phyloP scores from a whole-genome alignment of 2,329 filamentous ascomycete genomes.

The Ophiostoma australiae region DNA sequence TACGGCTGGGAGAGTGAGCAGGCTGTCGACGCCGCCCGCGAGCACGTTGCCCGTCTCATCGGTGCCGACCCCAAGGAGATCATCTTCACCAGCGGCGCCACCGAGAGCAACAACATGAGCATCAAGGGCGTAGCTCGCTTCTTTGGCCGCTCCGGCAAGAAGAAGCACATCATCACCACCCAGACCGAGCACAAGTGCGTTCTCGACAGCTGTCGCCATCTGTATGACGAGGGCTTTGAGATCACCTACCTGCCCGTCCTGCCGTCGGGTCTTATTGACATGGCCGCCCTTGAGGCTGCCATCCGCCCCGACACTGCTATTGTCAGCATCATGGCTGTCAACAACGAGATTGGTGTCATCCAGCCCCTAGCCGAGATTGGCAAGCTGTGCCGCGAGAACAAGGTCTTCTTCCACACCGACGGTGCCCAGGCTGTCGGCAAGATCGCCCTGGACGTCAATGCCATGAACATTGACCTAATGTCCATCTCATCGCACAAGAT shows the following conservation, averaged over 20 bases:
- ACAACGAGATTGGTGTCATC: conserved; percentile 99
- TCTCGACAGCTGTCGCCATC: conserved; percentile 89
- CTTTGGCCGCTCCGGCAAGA: conserved; percentile 88
- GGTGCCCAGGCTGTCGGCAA: conserved; percentile 97
- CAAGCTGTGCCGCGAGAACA: conserved; percentile 81
- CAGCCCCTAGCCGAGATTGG: conserved; percentile 93
- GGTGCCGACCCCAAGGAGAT: conserved; percentile 97
- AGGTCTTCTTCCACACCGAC: conserved; percentile 97
- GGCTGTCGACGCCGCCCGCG: conserved; percentile 80
- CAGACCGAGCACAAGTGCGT: conserved; percentile 99
- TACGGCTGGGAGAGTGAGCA: conserved; percentile 99
- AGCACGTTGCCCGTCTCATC: conserved; percentile 78
- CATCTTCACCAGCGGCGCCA: conserved; percentile 96
- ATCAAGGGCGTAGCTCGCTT: conserved; percentile 97
- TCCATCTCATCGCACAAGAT: conserved; percentile 99
- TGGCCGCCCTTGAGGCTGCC: conserved; percentile 79
- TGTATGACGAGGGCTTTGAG: conserved; percentile 94
- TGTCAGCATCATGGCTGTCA: conserved; percentile 97
- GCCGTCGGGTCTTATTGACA: conserved; percentile 74
- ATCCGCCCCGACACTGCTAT: conserved; percentile 87
- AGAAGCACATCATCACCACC: conserved; percentile 95
- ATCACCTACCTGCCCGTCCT: conserved; percentile 95
- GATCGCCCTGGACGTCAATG: conserved; percentile 92
- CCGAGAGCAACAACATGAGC: conserved; percentile 99
- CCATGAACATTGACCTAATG: conserved; percentile 98